Base-by-base conservation (phyloP, 23 red algal species). In the Gracilariopsis chorda region DNA sequence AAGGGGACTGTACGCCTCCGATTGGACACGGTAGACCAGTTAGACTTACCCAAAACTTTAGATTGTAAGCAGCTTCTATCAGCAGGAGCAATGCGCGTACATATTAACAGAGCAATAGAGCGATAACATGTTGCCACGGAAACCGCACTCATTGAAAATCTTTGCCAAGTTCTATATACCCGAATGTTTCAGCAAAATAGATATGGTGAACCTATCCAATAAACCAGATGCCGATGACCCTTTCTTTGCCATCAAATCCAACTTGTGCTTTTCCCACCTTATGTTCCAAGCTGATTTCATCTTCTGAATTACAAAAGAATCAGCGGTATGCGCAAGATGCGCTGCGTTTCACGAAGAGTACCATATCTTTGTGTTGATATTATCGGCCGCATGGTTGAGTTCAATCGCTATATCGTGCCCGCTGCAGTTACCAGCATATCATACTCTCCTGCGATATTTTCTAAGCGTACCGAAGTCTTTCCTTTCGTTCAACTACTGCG, bases 271-370 rank as follows among this genome's bases (percentile, higher is more conserved):
- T 47, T 56, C 76, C 76, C 76, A 80, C 6, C 49, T 7, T 11
- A 7, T 56, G 19, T 23, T 57, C 76, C 76, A 80, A 30, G 76
- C 44, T 7, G 9, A 13, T 56, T 80, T 80, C 4, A 80, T 80
- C 19, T 55, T 80, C 43, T 80, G 76, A 58, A 80, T 80, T 10
- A 80, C 41, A 30, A 80, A 80, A 80, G 46, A 55, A 17, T 80
- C 76, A 25, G 34, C 33, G 8, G 76, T 37, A 8, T 80, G 76
- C 11, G 53, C 25, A 4, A 58, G 25, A 44, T 80, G 44, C 7
- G 76, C 53, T 17, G 76, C 76, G 41, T 80, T 80, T n/a, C 4
- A 7, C 9, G 76, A 45, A 57, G 53, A 51, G 49, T 80, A 80
- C 53, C 17, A 29, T 17, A 80, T 7, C 76, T 51, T 33, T 5